Conservation (phyloP, 306 rosid genomes). For the Prunus kanzakura region DNA sequence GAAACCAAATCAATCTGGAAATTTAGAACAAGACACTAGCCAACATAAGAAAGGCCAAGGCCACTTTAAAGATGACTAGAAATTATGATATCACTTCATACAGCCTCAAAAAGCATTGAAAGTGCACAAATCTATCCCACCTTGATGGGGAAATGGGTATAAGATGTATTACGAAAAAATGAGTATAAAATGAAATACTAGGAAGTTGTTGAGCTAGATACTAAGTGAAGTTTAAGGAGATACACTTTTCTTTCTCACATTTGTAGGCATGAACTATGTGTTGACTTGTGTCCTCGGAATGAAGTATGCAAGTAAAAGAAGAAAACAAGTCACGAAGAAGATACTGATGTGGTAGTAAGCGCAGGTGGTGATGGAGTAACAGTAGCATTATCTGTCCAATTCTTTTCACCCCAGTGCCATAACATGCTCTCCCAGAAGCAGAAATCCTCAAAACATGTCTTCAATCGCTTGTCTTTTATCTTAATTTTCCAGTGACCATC, state of each 20-base stretch:
- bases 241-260: background rate
- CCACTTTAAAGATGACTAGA: background rate
- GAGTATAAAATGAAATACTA: background rate
- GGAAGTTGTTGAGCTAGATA: background rate
- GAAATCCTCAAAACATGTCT: slow-evolving; percentile 64
- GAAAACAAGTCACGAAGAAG: slow-evolving; percentile 4
- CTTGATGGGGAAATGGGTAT: background rate
- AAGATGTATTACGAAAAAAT: background rate
- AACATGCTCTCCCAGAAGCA: slow-evolving; percentile 88
- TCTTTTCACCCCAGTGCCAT: slow-evolving; percentile 95
- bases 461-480: slow-evolving; percentile 57
- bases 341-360: background rate
- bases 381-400: slow-evolving; percentile 75
- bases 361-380: slow-evolving; percentile 57
- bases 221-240: background rate
- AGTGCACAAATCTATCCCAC: background rate
- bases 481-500: slow-evolving; percentile 82
- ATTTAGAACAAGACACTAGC: background rate
- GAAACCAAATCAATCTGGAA: background rate
- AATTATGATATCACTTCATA: background rate
- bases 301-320: background rate
- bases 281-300: background rate
- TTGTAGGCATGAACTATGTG: background rate
- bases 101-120: background rate
- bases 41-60: background rate